Evolutionary conservation across 2,329 filamentous ascomycete species (phyloP), one percentile per base, ranked within the genome.

Genomic region (Colletotrichum scovillei): DNA sequence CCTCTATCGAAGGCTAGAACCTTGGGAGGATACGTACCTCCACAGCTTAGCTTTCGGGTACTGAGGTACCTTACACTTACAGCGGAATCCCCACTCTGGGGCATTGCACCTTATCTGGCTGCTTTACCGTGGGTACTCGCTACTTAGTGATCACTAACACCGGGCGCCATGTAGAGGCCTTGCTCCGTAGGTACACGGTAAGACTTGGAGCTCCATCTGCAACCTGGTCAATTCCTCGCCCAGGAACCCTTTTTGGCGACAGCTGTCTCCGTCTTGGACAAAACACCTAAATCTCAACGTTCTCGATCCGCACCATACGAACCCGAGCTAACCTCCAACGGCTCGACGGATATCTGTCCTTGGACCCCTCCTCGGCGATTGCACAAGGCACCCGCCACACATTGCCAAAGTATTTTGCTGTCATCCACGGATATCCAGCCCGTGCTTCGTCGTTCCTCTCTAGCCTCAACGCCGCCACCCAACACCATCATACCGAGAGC

Each of bases 161-260:
- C 7, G 19, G 42, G 42, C 19, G 42, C 16, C 19, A 49, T 11
- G 7, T 49, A 49, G n/a, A 28, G 24, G 26, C 49, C 28, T 12
- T 46, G 38, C 62, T 55, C 30, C n/a, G 28, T 49, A 32, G 22
- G 42, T 46, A 42, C 62, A 35, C 22, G 14, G 28, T 49, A 42
- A 42, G 16, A 42, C 38, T 42, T 5, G n/a, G 26, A 67, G 49
- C 69, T 72, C 57, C 35, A 68, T 63, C 67, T 73, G 71, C 71
- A 73, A 73, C 67, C 71, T 73, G 71, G 71, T 73, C 71, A 73
- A 65, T 73, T 73, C 55, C 63, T 28, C 67, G 14, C 46, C 22
- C 26, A 16, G 60, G 67, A 53, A 52, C 57, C 19, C 58, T 62
- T 52, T 66, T 53, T 66, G 60, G 70, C 67, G 49, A 71, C 60